phyloP scores from a whole-genome alignment of 257 asterid genomes.

The Solanum virginianum region DNA sequence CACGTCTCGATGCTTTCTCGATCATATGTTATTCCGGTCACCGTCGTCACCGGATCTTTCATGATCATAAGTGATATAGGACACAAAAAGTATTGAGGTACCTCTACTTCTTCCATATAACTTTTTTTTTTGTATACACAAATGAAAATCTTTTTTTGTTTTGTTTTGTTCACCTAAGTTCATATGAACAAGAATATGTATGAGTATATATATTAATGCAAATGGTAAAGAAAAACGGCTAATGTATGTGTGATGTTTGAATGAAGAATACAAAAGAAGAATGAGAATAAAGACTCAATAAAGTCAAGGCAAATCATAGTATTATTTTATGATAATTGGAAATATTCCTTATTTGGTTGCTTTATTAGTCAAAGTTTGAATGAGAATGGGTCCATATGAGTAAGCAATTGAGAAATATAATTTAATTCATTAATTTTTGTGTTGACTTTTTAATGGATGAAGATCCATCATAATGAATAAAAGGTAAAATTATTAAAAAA shows the following conservation, averaged over 20 bases:
- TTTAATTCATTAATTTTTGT: not conserved
- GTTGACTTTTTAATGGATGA: not conserved
- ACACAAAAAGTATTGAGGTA: conserved; percentile 51
- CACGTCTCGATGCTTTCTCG: conserved; percentile 49
- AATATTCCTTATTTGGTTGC: not conserved
- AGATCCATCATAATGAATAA: not conserved
- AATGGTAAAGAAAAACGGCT: conserved; percentile 33
- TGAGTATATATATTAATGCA: not conserved
- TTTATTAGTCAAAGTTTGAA: not conserved
- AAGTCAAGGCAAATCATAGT: not conserved
- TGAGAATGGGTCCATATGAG: not conserved
- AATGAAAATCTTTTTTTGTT: not conserved
- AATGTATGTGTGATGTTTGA: conserved; percentile 2
- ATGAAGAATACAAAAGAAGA: conserved; percentile 1
- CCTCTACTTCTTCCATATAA: conserved; percentile 22
- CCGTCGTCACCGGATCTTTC: conserved; percentile 60
- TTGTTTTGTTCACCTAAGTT: not conserved
- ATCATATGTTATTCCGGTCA: conserved; percentile 59
- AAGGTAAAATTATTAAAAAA: not conserved
- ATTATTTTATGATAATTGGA: not conserved
- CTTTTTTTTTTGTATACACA: not conserved
- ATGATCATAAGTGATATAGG: conserved; percentile 60
- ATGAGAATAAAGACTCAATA: not conserved
- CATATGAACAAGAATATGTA: not conserved
- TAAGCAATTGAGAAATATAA: not conserved